Base-by-base conservation (phyloP, 2,329 filamentous ascomycete species). In the Pseudophaeomoniella oleicola region DNA sequence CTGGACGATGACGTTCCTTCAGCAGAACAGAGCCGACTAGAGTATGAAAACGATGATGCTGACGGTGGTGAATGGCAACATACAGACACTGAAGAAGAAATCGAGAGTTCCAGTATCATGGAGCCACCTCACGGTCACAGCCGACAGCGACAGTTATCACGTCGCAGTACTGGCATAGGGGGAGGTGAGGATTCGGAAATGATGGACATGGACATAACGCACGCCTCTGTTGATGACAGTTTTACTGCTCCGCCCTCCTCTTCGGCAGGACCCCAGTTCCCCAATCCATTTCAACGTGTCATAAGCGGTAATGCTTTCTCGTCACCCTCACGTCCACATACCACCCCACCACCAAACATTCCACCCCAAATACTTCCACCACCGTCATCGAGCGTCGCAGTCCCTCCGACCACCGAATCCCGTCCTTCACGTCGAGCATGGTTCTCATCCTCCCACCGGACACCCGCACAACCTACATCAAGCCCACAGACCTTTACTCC, bases 1-100 rank as follows among this genome's bases (percentile, higher is more conserved):
- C 56, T 84, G 37, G 81, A 86, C 45, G 78, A 81, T 41, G 79
- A 83, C 35, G 77, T 84, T 13, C 80, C 80, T 64, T 6, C 54
- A 57, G 0, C 57, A 58, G 16, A 59, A 60, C 3, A 59, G 58
- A 3, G 58, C 62, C 0, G 61, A 65, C 0, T 64, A 64, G 18
- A 57, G 59, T 16, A 52, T 4, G 55, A 59, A 1, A 57, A 61
- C 3, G 53, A 42, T 4, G 49, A 41, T 6, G 54, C 51, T 17
- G 71, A 74, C 48, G 72, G 66, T 16, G 66, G 60, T 16, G 71
- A 72, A 46, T 85, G 84, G 59, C 80, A 86, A 60, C 80, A 85
- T 52, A 85, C 81, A 5, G 81, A 85, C 56, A 80, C 78, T 2
- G 80, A 84, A 15, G 32, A 27, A 9, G 22, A 27, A 27, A 9